Conservation (phyloP, 257 asterid species). For the Voacanga thouarsii region DNA sequence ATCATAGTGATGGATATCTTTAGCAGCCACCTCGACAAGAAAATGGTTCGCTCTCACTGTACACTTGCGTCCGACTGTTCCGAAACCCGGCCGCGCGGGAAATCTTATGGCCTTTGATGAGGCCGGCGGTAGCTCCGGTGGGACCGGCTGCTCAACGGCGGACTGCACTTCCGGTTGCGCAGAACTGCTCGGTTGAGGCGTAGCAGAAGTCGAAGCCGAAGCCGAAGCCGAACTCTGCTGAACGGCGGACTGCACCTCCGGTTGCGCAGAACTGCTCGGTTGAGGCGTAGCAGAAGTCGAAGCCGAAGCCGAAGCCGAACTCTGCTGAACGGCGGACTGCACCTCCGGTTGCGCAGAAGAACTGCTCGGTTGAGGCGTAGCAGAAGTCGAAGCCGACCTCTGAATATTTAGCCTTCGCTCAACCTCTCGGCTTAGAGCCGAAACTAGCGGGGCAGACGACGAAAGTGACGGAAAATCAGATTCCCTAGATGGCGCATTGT, state of each 20-base stretch:
- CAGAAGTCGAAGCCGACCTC: background rate
- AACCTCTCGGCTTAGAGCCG: constrained; percentile 23
- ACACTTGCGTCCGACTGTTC: constrained; percentile 29
- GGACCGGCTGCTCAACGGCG: too few relatives aligned
- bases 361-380: background rate
- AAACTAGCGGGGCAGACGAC: constrained; percentile 8
- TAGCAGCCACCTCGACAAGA: constrained; percentile 38
- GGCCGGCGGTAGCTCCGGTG: constrained; percentile 29
- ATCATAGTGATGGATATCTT: constrained; percentile 69
- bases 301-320: constrained; percentile 20
- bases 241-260: too few relatives aligned
- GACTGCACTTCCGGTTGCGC: too few relatives aligned
- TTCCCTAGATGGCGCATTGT: constrained; percentile 24
- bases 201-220: constrained; percentile 28
- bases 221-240: too few relatives aligned
- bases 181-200: constrained; percentile 9
- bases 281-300: constrained; percentile 24
- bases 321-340: too few relatives aligned
- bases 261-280: background rate
- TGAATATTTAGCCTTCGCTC: constrained; percentile 37
- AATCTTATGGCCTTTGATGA: constrained; percentile 46
- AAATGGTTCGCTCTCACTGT: constrained; percentile 65
- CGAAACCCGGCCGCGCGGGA: constrained; percentile 60
- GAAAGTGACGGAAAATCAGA: background rate
- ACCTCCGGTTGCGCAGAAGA: too few relatives aligned